These are phyloP conservation scores for Tritrichomonas foetus DNA, from an alignment of 208 protist genomes.

Conservation along the genomic window DNA sequence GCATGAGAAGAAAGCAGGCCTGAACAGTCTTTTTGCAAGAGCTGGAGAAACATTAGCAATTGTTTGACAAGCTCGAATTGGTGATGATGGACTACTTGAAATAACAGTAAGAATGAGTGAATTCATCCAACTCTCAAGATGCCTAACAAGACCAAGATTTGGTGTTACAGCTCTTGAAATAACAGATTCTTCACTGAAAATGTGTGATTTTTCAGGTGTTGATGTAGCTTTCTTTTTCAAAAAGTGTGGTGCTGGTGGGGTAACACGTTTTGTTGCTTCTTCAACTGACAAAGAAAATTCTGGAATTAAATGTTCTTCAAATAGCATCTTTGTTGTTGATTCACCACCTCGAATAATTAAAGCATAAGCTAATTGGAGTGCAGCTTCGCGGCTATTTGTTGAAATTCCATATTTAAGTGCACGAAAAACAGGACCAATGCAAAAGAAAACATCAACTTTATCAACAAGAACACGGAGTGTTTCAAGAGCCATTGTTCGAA, in stretches of 20 bases:
- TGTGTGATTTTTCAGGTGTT: background rate
- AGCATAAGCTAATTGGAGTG: background rate
- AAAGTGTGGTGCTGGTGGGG: too few relatives aligned
- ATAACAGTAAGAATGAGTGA: background rate
- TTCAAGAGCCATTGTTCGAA: background rate
- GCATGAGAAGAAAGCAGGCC: background rate
- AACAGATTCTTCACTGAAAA: background rate
- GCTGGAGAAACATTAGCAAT: background rate
- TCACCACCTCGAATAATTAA: background rate
- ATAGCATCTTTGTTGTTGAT: background rate
- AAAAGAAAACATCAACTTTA: background rate
- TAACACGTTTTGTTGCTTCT: background rate
- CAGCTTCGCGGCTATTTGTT: background rate
- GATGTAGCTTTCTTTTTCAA: too few relatives aligned
- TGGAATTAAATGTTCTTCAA: background rate
- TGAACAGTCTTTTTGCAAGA: background rate
- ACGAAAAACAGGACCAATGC: background rate
- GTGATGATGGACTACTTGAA: background rate
- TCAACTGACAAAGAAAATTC: background rate
- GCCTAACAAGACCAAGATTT: background rate
- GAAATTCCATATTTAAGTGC: background rate
- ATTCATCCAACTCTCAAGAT: background rate
- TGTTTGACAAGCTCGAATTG: background rate
- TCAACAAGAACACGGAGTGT: background rate
- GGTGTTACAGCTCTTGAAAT: background rate